Evolutionary conservation across 1,284 basidiomycete species (phyloP).

Genomic region (Ganoderma resinaceum): DNA sequence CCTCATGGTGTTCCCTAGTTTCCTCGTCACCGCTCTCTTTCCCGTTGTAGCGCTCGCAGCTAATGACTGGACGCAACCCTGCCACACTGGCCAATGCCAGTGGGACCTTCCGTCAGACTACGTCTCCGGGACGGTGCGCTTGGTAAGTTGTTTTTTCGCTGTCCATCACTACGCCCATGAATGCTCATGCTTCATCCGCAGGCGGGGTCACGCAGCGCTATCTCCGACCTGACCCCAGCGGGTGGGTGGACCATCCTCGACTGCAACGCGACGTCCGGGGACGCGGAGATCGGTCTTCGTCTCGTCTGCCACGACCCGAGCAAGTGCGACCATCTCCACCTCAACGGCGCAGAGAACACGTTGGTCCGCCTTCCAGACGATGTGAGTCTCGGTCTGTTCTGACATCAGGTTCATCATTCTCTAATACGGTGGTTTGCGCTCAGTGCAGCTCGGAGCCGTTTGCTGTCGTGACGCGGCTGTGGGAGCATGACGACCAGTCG

Average conservation of each 20-base stretch:
- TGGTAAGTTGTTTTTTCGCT: slow-evolving; percentile 11
- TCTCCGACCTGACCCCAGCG: slow-evolving; percentile 58
- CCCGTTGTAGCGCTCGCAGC: slow-evolving; percentile 5
- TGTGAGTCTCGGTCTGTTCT: neutral
- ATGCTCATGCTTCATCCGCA: slow-evolving; percentile 2
- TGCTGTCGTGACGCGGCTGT: slow-evolving; percentile 51
- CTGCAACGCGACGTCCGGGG: slow-evolving; percentile 46
- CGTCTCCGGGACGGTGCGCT: slow-evolving; percentile 12
- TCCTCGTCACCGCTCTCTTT: slow-evolving; percentile 1
- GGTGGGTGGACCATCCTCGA: slow-evolving; percentile 58
- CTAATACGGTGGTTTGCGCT: neutral
- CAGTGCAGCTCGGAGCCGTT: slow-evolving; percentile 58
- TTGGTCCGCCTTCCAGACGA: slow-evolving; percentile 52
- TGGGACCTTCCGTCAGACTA: slow-evolving; percentile 15
- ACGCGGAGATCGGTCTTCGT: slow-evolving; percentile 54
- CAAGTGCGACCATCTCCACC: slow-evolving; percentile 52
- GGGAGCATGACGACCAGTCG: slow-evolving; percentile 48
- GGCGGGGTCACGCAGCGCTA: slow-evolving; percentile 44
- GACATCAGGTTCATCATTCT: neutral
- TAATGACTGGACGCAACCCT: slow-evolving; percentile 22
- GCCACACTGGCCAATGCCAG: slow-evolving; percentile 21
- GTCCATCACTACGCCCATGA: slow-evolving; percentile 42
- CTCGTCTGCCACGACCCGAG: slow-evolving; percentile 50
- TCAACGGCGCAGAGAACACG: slow-evolving; percentile 52
- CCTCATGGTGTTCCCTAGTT: neutral